Evolutionary conservation across 371 early-diverging fungal species (phyloP), one percentile per base, ranked within the genome.

Genomic region (Mucor piriformis): DNA sequence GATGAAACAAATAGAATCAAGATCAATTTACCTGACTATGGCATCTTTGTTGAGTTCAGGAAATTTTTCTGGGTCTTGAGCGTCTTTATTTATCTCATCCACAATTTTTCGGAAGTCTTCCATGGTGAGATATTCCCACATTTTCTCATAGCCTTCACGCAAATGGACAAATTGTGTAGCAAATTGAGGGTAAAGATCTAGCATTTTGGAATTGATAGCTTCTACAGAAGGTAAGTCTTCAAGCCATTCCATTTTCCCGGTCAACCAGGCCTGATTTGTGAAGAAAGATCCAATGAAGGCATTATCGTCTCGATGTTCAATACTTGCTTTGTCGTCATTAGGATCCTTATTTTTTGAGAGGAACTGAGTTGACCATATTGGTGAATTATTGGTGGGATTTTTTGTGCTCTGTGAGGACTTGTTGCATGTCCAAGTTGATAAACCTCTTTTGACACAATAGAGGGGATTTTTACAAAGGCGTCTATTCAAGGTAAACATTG

Each of bases 61-160:
- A 56, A 72, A 57, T 12, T 47, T 23, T 5, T 34, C 15, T 2
- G 44, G 27, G 51, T 69, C 54, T 8, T 53, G 52, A 3, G 55
- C 49, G 38, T 72, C 68, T 23, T 58, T 44, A 25, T 57, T 62
- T 2, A 66, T 59, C 21, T 70, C 68, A 8, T 70, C 67, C 10
- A 73, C 62, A 25, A 73, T 60, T 10, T 53, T 59, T 48, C 73
- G 38, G 35, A 76, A 76, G 0, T 76, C 77, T 27, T 76, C 77
- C 61, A 73, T 63, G 11, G 67, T 66, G 16, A 76, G 50, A 6
- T 70, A 66, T 3, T 73, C 71, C 73, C 77, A 73, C 21, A 76
- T 46, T 6, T 49, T 56, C 6, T 54, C 61, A 58, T 73, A 76
- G 3, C 69, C 64, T 29, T 76, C 64, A 21, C 48, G 54, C 18